Conservation (phyloP, 2,329 filamentous ascomycete genomes). For the Dissoconium aciculare region DNA sequence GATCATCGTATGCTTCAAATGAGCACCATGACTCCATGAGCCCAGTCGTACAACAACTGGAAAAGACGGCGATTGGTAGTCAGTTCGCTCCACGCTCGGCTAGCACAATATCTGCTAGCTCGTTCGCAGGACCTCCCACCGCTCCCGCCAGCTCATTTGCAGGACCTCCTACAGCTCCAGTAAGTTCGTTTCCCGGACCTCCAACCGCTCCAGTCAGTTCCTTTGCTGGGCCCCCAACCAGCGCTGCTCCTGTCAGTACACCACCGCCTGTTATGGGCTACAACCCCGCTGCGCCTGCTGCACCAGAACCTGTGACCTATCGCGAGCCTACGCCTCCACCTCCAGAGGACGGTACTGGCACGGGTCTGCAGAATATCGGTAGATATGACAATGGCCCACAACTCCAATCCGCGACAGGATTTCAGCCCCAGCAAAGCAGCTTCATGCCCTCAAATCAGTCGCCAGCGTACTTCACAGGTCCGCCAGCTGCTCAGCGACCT, state of each 20-base stretch:
- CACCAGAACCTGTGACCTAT: slow-evolving; percentile 55
- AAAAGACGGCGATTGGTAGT: slow-evolving; percentile 53
- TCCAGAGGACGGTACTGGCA: slow-evolving; percentile 44
- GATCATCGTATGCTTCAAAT: slow-evolving; percentile 23
- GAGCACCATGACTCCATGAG: slow-evolving; percentile 42
- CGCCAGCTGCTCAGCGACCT: slow-evolving; percentile 20
- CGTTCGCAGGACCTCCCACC: slow-evolving; percentile 18
- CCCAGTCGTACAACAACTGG: slow-evolving; percentile 57
- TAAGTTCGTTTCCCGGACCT: slow-evolving; percentile 19
- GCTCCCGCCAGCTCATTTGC: slow-evolving; percentile 13
- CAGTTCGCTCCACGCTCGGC: slow-evolving; percentile 32
- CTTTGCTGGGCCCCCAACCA: slow-evolving; percentile 10
- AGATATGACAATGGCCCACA: slow-evolving; percentile 21
- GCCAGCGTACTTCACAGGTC: slow-evolving; percentile 26
- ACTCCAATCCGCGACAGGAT: not conserved
- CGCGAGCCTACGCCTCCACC: slow-evolving; percentile 69
- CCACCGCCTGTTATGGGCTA: slow-evolving; percentile 50
- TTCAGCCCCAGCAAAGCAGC: slow-evolving; percentile 12
- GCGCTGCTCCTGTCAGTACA: too few relatives aligned
- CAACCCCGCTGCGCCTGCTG: slow-evolving; percentile 63
- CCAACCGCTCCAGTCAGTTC: slow-evolving; percentile 17
- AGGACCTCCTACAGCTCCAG: slow-evolving; percentile 11
- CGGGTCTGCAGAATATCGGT: slow-evolving; percentile 27
- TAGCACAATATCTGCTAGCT: slow-evolving; percentile 25
- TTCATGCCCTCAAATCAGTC: slow-evolving; percentile 18